Percentiles rank a stretch among this genome's conserved stretches.
phyloP scores from a whole-genome alignment of 805 yeast genomes.

The Zygosaccharomyces bisporus region DNA sequence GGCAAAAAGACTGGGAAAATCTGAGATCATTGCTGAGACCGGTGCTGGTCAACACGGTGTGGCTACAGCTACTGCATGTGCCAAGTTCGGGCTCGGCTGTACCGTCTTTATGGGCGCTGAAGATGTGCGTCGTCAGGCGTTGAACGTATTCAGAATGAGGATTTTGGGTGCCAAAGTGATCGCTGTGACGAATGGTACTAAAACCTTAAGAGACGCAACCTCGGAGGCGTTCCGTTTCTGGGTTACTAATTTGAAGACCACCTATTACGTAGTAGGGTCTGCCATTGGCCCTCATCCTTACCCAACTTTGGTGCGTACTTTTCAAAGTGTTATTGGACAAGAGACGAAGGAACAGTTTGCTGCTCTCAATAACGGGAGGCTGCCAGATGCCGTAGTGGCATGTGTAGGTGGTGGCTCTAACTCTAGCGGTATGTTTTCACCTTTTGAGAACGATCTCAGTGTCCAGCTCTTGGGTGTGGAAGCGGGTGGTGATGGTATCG shows the following conservation, averaged over 20 bases:
- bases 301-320: conserved; percentile 95
- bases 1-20: conserved; percentile 76
- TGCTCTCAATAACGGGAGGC: conserved; percentile 68
- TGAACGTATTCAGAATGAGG: conserved; percentile 96
- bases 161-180: conserved; percentile 94
- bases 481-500: conserved; percentile 98
- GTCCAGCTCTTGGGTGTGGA: conserved; percentile 91
- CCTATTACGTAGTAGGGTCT: conserved; percentile 95
- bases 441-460: conserved; percentile 75
- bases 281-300: conserved; percentile 99
- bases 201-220: conserved; percentile 95
- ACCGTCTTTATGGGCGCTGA: conserved; percentile 98
- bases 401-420: conserved; percentile 99
- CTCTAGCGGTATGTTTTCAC: conserved; percentile 92
- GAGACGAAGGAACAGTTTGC: conserved; percentile 92
- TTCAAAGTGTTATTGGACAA: conserved; percentile 94
- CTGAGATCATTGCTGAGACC: conserved; percentile 77
- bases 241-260: conserved; percentile 81
- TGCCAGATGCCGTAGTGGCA: conserved; percentile 94
- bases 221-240: conserved; percentile 94
- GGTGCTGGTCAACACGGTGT: conserved; percentile 96
- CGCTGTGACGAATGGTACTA: conserved; percentile 90
- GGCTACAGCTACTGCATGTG: conserved; percentile 90
- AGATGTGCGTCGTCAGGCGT: conserved; percentile 97
- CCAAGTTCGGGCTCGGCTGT: conserved; percentile 89